Evolutionary conservation across 805 yeast genomes (phyloP).

Genomic region (Naumovozyma baii): DNA sequence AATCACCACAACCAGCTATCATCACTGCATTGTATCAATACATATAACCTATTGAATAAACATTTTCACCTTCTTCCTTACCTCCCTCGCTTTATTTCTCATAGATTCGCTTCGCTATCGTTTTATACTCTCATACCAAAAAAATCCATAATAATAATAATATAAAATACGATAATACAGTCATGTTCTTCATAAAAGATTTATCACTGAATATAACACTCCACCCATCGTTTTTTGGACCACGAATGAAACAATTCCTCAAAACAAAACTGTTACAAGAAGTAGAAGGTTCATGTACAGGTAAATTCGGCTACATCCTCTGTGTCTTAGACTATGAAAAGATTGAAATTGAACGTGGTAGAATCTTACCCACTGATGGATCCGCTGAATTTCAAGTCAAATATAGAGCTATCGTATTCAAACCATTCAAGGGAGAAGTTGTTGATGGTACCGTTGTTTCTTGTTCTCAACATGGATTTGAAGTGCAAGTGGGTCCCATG

Average conservation of each 20-base stretch:
- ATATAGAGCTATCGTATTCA: conserved; percentile 94
- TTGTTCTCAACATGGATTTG: conserved; percentile 90
- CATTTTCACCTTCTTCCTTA: no score
- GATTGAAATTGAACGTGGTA: conserved; percentile 90
- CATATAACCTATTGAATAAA: no score
- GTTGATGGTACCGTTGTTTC: conserved; percentile 94
- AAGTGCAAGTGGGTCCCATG: conserved; percentile 96
- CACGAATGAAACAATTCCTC: conserved; percentile 90
- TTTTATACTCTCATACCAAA: no score
- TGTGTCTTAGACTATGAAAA: conserved; percentile 92
- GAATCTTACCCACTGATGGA: conserved; percentile 83
- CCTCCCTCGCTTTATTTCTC: no score
- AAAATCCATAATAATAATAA: neutral
- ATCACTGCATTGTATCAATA: no score
- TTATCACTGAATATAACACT: conserved; percentile 83
- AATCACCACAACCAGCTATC: no score
- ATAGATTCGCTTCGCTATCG: no score
- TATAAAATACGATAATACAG: neutral
- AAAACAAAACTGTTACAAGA: conserved; percentile 85
- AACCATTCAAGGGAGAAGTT: conserved; percentile 97
- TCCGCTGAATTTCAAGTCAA: conserved; percentile 94
- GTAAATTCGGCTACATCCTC: conserved; percentile 94
- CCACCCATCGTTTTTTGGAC: conserved; percentile 96
- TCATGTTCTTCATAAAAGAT: conserved; percentile 57
- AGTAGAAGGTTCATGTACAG: conserved; percentile 98